Percentiles rank a stretch among this genome's conserved stretches.
These are phyloP conservation scores for Colletotrichum limetticola DNA, from an alignment of 2,329 filamentous ascomycete genomes.

Conservation along the genomic window DNA sequence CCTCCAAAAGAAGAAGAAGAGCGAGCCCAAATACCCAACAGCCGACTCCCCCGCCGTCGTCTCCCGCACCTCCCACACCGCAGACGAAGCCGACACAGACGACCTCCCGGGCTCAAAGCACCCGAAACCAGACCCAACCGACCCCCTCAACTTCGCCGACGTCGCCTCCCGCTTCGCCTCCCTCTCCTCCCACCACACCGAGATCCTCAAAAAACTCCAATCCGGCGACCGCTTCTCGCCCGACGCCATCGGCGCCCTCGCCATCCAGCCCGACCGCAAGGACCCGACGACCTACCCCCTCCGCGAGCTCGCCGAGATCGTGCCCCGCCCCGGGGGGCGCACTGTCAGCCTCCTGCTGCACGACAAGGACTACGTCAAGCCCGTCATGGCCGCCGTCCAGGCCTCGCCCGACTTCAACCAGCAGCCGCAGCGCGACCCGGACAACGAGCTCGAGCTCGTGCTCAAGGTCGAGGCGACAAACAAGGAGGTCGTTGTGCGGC, in stretches of 20 bases:
- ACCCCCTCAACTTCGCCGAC: constrained; percentile 62
- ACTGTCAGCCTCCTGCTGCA: constrained; percentile 54
- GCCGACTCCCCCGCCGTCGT: constrained; percentile 32
- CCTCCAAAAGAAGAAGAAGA: constrained; percentile 51
- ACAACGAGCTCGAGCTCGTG: constrained; percentile 69
- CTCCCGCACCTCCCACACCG: constrained; percentile 35
- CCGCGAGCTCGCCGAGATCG: constrained; percentile 65
- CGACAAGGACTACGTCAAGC: constrained; percentile 58
- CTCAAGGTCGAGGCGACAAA: constrained; percentile 64
- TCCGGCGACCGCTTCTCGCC: constrained; percentile 64
- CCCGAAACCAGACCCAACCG: constrained; percentile 48
- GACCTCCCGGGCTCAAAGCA: constrained; percentile 35
- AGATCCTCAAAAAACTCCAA: constrained; percentile 53
- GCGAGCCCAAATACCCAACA: constrained; percentile 38
- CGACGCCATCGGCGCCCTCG: constrained; percentile 57
- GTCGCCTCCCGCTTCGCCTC: constrained; percentile 55
- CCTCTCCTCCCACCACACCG: constrained; percentile 54
- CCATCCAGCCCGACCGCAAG: constrained; percentile 48
- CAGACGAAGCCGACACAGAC: constrained; percentile 37
- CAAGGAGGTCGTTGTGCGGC: constrained; percentile 56
- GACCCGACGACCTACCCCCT: constrained; percentile 55
- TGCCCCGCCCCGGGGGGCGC: constrained; percentile 56
- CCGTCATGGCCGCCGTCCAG: constrained; percentile 67
- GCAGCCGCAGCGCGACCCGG: constrained; percentile 67
- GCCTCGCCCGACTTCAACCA: constrained; percentile 66